Conservation (phyloP, 2,329 filamentous ascomycete genomes). For the Phialocephala sp. region DNA sequence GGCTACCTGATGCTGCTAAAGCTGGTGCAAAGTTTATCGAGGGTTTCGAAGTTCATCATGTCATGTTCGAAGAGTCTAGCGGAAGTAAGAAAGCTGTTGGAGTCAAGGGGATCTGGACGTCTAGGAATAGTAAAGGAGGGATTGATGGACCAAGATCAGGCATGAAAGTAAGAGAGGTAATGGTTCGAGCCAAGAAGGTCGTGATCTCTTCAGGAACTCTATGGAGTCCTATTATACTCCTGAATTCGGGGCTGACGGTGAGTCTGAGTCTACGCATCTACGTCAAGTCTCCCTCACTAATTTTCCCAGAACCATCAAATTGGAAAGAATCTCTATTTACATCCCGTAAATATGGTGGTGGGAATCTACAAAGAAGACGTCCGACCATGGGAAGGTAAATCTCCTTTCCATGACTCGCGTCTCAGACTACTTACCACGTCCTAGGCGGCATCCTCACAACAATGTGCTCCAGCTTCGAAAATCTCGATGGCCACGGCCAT, state of each 20-base stretch:
- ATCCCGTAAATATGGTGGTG: constrained; percentile 68
- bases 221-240: constrained; percentile 76
- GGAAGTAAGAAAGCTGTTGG: constrained; percentile 66
- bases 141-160: constrained; percentile 56
- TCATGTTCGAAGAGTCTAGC: constrained; percentile 67
- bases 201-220: constrained; percentile 79
- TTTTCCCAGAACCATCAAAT: constrained; percentile 70
- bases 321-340: constrained; percentile 80
- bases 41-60: constrained; percentile 73
- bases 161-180: constrained; percentile 62
- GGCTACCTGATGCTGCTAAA: constrained; percentile 77
- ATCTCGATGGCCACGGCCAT: constrained; percentile 80
- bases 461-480: constrained; percentile 77
- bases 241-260: constrained; percentile 77
- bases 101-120: constrained; percentile 76
- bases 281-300: constrained; percentile 17
- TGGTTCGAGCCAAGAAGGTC: constrained; percentile 80
- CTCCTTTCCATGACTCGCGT: background rate
- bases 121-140: constrained; percentile 67
- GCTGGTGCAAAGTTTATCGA: constrained; percentile 84
- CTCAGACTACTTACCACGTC: constrained; percentile 13
- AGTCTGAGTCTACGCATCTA: background rate
- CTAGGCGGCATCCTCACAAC: constrained; percentile 74
- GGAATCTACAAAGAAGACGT: constrained; percentile 74
- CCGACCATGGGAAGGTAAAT: constrained; percentile 64